phyloP scores from a whole-genome alignment of 108 stramenopile genomes.

The Pseudonitzschia pungens region DNA sequence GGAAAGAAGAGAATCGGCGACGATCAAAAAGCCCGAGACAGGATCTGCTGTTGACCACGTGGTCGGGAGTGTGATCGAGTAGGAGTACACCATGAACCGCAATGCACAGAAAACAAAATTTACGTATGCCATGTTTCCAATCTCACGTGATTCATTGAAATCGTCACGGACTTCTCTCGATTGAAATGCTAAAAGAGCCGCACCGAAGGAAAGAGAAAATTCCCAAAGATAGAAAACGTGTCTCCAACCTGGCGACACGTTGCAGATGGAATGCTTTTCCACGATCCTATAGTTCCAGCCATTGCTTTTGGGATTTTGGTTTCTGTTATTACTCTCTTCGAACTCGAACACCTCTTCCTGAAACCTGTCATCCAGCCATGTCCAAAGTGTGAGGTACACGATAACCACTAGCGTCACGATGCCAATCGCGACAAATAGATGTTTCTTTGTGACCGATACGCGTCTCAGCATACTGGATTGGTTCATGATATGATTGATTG shows the following conservation, averaged over 20 bases:
- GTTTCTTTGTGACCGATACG: slow-evolving; percentile 20
- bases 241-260: no score
- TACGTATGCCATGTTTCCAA: slow-evolving; percentile 20
- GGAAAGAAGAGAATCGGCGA: no score
- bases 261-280: no score
- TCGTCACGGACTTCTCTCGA: slow-evolving; percentile 31
- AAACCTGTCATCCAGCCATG: no score
- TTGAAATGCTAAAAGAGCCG: slow-evolving; percentile 40
- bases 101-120: slow-evolving; percentile 6
- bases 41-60: no score
- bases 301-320: no score
- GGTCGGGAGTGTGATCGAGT: no score
- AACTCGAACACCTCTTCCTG: slow-evolving; percentile 24
- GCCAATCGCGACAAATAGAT: slow-evolving; percentile 21
- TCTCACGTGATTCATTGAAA: slow-evolving; percentile 40
- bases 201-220: no score
- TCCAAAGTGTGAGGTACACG: slow-evolving; percentile 33
- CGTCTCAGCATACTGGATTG: slow-evolving; percentile 31
- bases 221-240: no score
- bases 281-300: no score
- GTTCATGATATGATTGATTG: slow-evolving; percentile 36
- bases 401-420: slow-evolving; percentile 4
- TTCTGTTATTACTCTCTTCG: slow-evolving; percentile 21
- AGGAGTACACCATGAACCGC: no score
- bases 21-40: background rate